Evolutionary conservation across 2,329 filamentous ascomycete genomes (phyloP).

Genomic region (Coleophoma eucalyptorum): DNA sequence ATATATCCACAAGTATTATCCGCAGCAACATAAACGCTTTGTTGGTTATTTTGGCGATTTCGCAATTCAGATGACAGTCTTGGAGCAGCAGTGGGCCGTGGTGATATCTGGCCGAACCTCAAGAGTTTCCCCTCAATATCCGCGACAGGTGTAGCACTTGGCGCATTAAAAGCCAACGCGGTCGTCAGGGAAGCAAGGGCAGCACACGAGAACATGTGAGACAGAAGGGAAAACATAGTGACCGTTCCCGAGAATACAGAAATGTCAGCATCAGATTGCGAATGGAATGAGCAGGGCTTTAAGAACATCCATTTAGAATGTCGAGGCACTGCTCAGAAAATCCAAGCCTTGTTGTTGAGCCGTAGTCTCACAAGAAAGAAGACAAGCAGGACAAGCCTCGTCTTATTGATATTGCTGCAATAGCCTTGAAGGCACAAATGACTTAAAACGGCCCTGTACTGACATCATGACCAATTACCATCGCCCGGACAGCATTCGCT

Average conservation of each 20-base stretch:
- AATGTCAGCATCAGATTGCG: background rate
- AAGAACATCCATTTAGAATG: background rate
- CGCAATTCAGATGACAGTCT: conserved; percentile 21
- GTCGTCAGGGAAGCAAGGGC: background rate
- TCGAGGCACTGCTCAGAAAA: background rate
- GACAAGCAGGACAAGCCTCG: background rate
- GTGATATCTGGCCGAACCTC: conserved; percentile 10
- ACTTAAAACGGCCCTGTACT: background rate
- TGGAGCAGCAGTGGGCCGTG: conserved; percentile 38
- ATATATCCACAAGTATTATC: conserved; percentile 50
- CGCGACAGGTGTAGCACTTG: background rate
- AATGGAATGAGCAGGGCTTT: background rate
- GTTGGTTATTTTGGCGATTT: conserved; percentile 23
- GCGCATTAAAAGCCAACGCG: background rate
- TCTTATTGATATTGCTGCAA: background rate
- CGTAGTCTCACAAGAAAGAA: background rate
- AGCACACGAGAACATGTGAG: background rate
- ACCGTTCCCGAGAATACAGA: background rate
- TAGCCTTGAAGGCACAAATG: background rate
- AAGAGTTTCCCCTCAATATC: conserved; percentile 6
- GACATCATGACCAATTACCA: background rate
- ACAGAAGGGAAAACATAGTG: background rate
- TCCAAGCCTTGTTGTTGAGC: background rate
- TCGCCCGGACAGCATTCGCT: background rate
- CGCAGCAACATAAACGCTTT: conserved; percentile 39